These are phyloP conservation scores for Nitzschia palea DNA, from an alignment of 108 stramenopile genomes.

Conservation along the genomic window DNA sequence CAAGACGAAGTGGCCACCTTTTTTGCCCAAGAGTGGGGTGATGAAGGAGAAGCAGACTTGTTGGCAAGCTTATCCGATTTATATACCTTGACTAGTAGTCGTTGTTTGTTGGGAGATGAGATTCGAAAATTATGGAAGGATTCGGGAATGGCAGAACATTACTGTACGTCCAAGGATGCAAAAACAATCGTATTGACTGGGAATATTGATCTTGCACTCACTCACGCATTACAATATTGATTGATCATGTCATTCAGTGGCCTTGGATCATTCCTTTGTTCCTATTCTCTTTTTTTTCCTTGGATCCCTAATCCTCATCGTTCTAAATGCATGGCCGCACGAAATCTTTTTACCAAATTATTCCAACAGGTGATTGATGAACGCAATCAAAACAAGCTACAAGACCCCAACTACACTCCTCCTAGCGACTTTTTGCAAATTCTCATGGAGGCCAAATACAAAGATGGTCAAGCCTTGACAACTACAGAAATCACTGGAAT, in stretches of 20 bases:
- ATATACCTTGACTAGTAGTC: slow-evolving; percentile 63
- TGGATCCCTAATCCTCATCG: slow-evolving; percentile 60
- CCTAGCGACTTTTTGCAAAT: slow-evolving; percentile 61
- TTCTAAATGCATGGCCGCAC: slow-evolving; percentile 33
- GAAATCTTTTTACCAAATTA: slow-evolving; percentile 55
- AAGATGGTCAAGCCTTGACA: slow-evolving; percentile 51
- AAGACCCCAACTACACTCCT: slow-evolving; percentile 20
- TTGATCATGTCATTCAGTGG: slow-evolving; percentile 11
- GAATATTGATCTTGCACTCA: too few species aligned
- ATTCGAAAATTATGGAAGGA: slow-evolving; percentile 57
- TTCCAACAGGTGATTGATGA: slow-evolving; percentile 54
- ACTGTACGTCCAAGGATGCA: slow-evolving; percentile 34
- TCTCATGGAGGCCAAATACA: slow-evolving; percentile 73
- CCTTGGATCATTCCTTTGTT: slow-evolving; percentile 73
- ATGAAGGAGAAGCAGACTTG: slow-evolving; percentile 54
- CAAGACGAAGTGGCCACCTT: slow-evolving; percentile 47
- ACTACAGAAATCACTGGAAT: slow-evolving; percentile 67
- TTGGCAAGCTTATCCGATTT: slow-evolving; percentile 51
- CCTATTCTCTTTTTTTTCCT: slow-evolving; percentile 71
- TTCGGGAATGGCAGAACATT: slow-evolving; percentile 59
- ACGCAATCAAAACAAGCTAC: slow-evolving; percentile 30
- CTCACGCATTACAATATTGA: too few species aligned
- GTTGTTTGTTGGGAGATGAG: slow-evolving; percentile 72
- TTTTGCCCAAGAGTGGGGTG: slow-evolving; percentile 37
- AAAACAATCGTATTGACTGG: too few species aligned